These are phyloP conservation scores for Macrophomina tecta DNA, from an alignment of 2,329 filamentous ascomycete genomes.

Conservation along the genomic window DNA sequence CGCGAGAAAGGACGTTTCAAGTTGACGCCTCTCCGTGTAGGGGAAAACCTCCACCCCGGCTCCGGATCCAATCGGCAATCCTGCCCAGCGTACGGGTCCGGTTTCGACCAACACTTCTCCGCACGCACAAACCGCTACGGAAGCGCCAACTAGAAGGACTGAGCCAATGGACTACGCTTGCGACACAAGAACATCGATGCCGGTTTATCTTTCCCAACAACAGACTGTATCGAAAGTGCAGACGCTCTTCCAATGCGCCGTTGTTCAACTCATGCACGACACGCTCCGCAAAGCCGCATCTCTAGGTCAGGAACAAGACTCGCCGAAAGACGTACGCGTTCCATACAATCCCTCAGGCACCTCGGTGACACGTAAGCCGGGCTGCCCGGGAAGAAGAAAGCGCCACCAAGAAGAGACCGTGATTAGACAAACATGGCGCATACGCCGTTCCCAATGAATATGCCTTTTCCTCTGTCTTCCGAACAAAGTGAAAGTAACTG, in stretches of 20 bases:
- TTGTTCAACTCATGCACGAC: not conserved
- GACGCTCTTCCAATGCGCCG: not conserved
- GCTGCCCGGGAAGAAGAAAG: not conserved
- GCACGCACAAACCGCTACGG: too few species aligned
- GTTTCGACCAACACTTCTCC: too few species aligned
- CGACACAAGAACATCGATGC: too few species aligned
- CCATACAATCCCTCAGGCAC: not conserved
- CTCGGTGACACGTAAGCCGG: constrained; percentile 8
- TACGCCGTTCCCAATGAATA: not conserved
- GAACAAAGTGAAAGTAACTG: not conserved
- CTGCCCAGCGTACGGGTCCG: too few species aligned
- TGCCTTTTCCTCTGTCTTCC: constrained; percentile 9
- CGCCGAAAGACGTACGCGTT: constrained; percentile 5
- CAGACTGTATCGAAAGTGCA: too few species aligned
- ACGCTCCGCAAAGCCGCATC: constrained; percentile 15
- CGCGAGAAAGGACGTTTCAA: constrained; percentile 7
- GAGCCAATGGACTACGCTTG: too few species aligned
- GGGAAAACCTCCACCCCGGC: not conserved
- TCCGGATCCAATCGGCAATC: not conserved
- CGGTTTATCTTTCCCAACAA: too few species aligned
- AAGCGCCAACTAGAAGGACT: too few species aligned
- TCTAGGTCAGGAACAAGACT: constrained; percentile 5
- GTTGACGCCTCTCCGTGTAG: not conserved
- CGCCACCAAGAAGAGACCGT: not conserved
- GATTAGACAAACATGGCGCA: not conserved